phyloP scores from a whole-genome alignment of 2,329 filamentous ascomycete genomes.

The Fusarium sp. region DNA sequence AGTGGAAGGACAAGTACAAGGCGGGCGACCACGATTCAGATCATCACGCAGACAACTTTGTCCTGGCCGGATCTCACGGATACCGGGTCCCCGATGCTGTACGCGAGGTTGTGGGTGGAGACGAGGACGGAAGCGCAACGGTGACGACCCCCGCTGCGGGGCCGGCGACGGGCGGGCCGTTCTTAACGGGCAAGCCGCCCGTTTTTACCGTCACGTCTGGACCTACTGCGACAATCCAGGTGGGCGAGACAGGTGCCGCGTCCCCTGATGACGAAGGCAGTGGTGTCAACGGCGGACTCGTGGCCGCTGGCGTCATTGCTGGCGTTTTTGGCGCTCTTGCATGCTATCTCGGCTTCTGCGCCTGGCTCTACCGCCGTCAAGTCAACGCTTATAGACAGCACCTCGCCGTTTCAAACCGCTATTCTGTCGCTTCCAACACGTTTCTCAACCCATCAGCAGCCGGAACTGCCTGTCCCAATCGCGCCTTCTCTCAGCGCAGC shows the following conservation, averaged over 20 bases:
- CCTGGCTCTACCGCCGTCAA: constrained; percentile 77
- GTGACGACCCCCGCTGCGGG: constrained; percentile 57
- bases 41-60: constrained; percentile 59
- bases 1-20: constrained; percentile 66
- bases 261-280: constrained; percentile 4
- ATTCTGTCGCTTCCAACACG: constrained; percentile 56
- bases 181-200: constrained; percentile 73
- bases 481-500: constrained; percentile 36
- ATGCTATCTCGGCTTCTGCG: constrained; percentile 74
- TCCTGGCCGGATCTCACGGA: constrained; percentile 55
- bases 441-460: constrained; percentile 43
- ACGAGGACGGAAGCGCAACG: constrained; percentile 62
- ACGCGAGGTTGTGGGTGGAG: constrained; percentile 60
- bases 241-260: constrained; percentile 44
- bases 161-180: constrained; percentile 71
- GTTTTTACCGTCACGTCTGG: constrained; percentile 73
- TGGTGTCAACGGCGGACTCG: constrained; percentile 51
- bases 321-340: constrained; percentile 70
- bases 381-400: constrained; percentile 75
- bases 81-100: constrained; percentile 65
- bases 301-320: constrained; percentile 65
- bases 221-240: constrained; percentile 55
- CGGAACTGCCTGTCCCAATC: constrained; percentile 12
- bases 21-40: constrained; percentile 67
- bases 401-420: constrained; percentile 70